Evolutionary conservation across 176 grass and related monocot genomes (phyloP).

Genomic region (Carex myosuroides): DNA sequence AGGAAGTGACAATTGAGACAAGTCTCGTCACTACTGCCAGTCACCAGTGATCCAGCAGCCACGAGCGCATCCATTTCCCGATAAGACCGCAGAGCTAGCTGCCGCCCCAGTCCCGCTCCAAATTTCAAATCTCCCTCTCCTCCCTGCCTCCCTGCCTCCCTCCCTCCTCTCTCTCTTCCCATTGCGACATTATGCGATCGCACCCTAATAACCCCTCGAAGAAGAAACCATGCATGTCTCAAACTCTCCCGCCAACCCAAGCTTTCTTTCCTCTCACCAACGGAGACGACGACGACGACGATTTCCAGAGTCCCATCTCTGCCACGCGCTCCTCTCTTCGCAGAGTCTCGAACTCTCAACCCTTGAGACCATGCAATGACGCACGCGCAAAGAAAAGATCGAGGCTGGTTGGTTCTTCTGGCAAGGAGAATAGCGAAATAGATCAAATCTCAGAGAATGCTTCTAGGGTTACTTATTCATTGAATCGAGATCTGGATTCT

Average conservation of each 20-base stretch:
- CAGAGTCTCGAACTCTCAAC: slow-evolving; percentile 2
- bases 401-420: slow-evolving; percentile 16
- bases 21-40: background rate
- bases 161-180: background rate
- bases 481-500: slow-evolving; percentile 29
- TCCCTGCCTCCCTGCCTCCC: background rate
- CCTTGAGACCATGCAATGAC: slow-evolving; percentile 35
- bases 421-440: slow-evolving; percentile 43
- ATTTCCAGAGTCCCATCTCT: slow-evolving; percentile 53
- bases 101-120: background rate
- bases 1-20: no score
- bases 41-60: background rate
- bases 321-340: slow-evolving; percentile 19
- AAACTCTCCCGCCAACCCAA: background rate
- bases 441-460: background rate
- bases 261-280: background rate
- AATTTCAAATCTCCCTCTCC: slow-evolving; percentile 1
- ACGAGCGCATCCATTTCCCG: background rate
- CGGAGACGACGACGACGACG: slow-evolving; percentile 31
- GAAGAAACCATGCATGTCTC: slow-evolving; percentile 12
- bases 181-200: slow-evolving; percentile 27
- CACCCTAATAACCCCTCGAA: slow-evolving; percentile 17
- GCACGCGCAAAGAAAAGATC: slow-evolving; percentile 34
- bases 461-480: background rate
- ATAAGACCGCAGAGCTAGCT: background rate